Evolutionary conservation across 2,329 filamentous ascomycete genomes (phyloP).

Genomic region (Zasmidium citrigriseum): DNA sequence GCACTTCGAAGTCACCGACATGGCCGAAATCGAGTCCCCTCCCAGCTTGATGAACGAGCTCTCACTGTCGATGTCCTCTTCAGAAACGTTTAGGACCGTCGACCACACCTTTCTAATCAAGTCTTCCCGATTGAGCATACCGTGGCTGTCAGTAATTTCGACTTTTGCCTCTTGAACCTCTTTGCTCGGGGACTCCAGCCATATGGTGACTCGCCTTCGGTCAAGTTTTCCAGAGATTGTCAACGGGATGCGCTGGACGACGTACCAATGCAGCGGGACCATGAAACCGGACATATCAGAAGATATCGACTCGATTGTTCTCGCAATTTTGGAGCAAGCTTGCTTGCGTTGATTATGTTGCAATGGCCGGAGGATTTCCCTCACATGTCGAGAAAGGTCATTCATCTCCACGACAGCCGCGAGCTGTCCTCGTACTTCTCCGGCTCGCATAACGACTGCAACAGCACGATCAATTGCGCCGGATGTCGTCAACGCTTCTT

Average conservation of each 20-base stretch:
- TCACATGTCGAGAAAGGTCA: too few species aligned
- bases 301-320: constrained; percentile 3
- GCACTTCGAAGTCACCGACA: constrained; percentile 24
- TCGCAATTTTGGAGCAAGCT: constrained; percentile 39
- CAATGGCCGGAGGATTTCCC: too few species aligned
- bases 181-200: neutral
- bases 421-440: neutral
- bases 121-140: neutral
- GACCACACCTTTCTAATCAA: neutral
- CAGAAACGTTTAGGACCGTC: neutral
- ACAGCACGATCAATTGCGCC: neutral
- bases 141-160: neutral
- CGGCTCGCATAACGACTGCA: neutral
- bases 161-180: neutral
- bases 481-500: constrained; percentile 40
- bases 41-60: constrained; percentile 49
- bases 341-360: too few species aligned
- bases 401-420: too few species aligned
- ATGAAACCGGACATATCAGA: constrained; percentile 35
- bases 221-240: constrained; percentile 45
- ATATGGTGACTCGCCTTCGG: neutral
- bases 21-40: constrained; percentile 49
- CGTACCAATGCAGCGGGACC: constrained; percentile 46
- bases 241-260: constrained; percentile 44
- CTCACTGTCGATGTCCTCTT: constrained; percentile 15